Evolutionary conservation across 1,284 basidiomycete species (phyloP), one percentile per base, ranked within the genome.

Genomic region (Tilletia caries): DNA sequence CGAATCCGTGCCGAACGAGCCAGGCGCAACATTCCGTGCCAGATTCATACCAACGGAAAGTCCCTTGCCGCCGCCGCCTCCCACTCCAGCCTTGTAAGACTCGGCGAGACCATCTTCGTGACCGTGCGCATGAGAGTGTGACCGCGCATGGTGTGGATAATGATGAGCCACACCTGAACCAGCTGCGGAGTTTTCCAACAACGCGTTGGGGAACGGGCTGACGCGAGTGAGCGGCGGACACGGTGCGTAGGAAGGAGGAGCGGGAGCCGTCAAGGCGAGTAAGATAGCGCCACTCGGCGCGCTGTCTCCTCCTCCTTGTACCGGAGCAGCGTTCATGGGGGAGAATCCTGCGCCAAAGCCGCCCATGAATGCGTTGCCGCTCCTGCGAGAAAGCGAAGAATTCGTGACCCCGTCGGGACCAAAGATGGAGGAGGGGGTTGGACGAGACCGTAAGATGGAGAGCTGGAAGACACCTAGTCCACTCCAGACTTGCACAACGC

Each of bases 231-330:
- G 66, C 10, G 73, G 71, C 25, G 32, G 37, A 5, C 1, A 67
- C 54, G 27, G 54, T 58, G 23, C 70, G 29, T 48, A n/a, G 50
- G 29, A 44, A 41, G 58, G 66, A 68, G 29, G 69, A 44, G 25
- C 68, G 65, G 32, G 73, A 65, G 64, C 71, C 66, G 76, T 75
- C n/a, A 76, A 70, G 15, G 75, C 75, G 8, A 77, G 66, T n/a
- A 77, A 67, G 65, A 77, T 74, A 1, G 54, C 54, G 12, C 54
- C 54, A 5, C 23, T 50, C 20, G 48, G 18, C 48, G 48, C 48
- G 27, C 54, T 32, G 10, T 41, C 37, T 10, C 37, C 37, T 41
- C 37, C 37, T 41, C 25, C 54, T 58, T 58, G 54, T 27, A 8
- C 54, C 23, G 48, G 48, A 13, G 20, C 48, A 8, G 6, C 8